A percentile compares a stretch with the other conserved stretches of the same genome.
phyloP scores from a whole-genome alignment of 345 rosid genomes.

The Syzygium grande region DNA sequence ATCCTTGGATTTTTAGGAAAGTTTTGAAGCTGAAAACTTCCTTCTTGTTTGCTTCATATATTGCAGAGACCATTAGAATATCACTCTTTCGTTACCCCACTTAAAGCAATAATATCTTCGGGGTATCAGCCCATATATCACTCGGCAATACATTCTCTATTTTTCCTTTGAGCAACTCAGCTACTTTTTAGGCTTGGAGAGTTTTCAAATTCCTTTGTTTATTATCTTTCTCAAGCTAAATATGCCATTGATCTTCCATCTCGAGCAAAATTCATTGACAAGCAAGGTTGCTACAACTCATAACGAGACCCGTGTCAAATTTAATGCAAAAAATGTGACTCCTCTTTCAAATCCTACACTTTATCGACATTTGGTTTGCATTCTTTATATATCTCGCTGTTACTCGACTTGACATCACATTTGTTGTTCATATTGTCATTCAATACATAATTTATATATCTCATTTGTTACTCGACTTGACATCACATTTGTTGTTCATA shows the following conservation, averaged over 20 bases:
- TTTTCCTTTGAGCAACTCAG: neutral
- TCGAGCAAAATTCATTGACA: neutral
- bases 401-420: fast-evolving
- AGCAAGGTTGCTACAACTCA: neutral
- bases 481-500: neutral
- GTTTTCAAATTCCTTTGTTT: neutral
- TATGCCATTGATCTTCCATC: neutral
- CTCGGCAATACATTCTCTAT: neutral
- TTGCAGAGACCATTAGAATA: neutral
- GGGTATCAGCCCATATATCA: neutral
- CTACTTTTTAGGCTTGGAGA: neutral
- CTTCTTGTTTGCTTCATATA: neutral
- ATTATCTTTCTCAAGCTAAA: neutral
- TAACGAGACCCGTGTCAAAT: neutral
- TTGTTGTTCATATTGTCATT: too few species aligned
- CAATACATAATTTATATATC: neutral
- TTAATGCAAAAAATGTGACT: neutral
- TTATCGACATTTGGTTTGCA: neutral
- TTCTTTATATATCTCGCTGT: neutral
- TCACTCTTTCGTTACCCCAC: neutral
- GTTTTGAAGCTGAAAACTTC: neutral
- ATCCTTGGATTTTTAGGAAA: neutral
- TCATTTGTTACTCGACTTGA: neutral
- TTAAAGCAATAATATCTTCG: neutral
- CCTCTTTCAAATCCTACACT: neutral